Percentiles rank a stretch among this genome's conserved stretches.
These are phyloP conservation scores for Tricladium varicosporioides DNA, from an alignment of 2,329 filamentous ascomycete genomes.

Conservation along the genomic window DNA sequence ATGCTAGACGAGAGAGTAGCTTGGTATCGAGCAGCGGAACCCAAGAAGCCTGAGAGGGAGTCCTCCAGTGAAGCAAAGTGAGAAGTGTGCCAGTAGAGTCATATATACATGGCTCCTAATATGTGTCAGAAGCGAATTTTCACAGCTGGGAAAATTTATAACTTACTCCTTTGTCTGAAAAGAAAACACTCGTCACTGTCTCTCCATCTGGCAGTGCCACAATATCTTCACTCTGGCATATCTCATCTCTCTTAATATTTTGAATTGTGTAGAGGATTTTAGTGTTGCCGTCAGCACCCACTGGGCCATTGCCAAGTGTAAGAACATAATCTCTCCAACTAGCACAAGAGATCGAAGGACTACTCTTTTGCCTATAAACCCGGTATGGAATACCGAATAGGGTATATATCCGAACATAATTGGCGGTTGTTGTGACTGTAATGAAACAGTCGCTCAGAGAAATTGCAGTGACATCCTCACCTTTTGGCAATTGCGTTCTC, in stretches of 20 bases:
- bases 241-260: conserved; percentile 88
- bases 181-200: conserved; percentile 80
- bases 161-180: conserved; percentile 82
- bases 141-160: too few relatives aligned
- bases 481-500: conserved; percentile 80
- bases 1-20: conserved; percentile 75
- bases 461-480: conserved; percentile 85
- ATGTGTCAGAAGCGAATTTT: conserved; percentile 2
- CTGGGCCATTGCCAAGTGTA: conserved; percentile 88
- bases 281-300: conserved; percentile 73
- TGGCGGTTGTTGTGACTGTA: conserved; percentile 79
- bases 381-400: conserved; percentile 87
- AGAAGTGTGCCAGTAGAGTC: conserved; percentile 88
- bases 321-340: conserved; percentile 97
- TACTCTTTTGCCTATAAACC: conserved; percentile 88
- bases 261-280: conserved; percentile 88
- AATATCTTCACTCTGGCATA: conserved; percentile 91
- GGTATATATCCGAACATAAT: conserved; percentile 91
- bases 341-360: conserved; percentile 86
- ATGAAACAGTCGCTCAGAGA: conserved; percentile 89
- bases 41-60: conserved; percentile 82
- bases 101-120: conserved; percentile 89
- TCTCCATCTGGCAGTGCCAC: conserved; percentile 77
- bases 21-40: conserved; percentile 89
- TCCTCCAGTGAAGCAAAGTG: conserved; percentile 87